phyloP scores from a whole-genome alignment of 2,329 filamentous ascomycete genomes.

The Penicillium sumatraense region DNA sequence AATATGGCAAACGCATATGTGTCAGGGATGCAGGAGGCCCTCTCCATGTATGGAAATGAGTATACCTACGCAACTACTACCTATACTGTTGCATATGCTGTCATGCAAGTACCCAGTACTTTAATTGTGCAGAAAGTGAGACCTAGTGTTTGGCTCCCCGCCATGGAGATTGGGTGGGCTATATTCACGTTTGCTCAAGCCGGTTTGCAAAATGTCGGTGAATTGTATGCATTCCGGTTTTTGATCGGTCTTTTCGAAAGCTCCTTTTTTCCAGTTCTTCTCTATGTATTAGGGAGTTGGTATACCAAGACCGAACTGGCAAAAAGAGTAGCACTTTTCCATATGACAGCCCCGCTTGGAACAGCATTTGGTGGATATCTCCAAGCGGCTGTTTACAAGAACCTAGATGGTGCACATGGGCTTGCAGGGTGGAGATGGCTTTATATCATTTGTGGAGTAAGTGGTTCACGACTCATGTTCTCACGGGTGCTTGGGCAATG shows the following conservation, averaged over 20 bases:
- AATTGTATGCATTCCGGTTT: slow-evolving; percentile 40
- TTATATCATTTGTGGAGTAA: slow-evolving; percentile 30
- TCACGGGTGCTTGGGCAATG: not conserved
- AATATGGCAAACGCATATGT: slow-evolving; percentile 19
- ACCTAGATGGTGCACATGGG: slow-evolving; percentile 33
- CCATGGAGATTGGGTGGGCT: slow-evolving; percentile 37
- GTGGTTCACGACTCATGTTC: not conserved
- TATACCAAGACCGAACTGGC: slow-evolving; percentile 35
- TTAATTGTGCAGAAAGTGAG: slow-evolving; percentile 35
- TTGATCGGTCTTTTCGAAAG: slow-evolving; percentile 39
- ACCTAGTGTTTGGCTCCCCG: slow-evolving; percentile 36
- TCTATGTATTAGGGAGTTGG: slow-evolving; percentile 38
- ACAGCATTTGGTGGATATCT: slow-evolving; percentile 34
- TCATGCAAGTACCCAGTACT: slow-evolving; percentile 35
- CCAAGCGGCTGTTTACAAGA: slow-evolving; percentile 34
- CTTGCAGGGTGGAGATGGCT: slow-evolving; percentile 42
- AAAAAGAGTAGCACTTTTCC: slow-evolving; percentile 33
- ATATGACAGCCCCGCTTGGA: slow-evolving; percentile 32
- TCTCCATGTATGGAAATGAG: slow-evolving; percentile 19
- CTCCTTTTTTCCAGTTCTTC: slow-evolving; percentile 33
- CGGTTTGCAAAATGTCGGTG: slow-evolving; percentile 20
- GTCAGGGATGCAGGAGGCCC: slow-evolving; percentile 20
- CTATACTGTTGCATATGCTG: slow-evolving; percentile 31
- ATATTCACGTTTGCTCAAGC: slow-evolving; percentile 34
- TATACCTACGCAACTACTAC: slow-evolving; percentile 17